Evolutionary conservation across 2,329 filamentous ascomycete species (phyloP), one percentile per base, ranked within the genome.

Genomic region (Phaeoacremonium minimum): DNA sequence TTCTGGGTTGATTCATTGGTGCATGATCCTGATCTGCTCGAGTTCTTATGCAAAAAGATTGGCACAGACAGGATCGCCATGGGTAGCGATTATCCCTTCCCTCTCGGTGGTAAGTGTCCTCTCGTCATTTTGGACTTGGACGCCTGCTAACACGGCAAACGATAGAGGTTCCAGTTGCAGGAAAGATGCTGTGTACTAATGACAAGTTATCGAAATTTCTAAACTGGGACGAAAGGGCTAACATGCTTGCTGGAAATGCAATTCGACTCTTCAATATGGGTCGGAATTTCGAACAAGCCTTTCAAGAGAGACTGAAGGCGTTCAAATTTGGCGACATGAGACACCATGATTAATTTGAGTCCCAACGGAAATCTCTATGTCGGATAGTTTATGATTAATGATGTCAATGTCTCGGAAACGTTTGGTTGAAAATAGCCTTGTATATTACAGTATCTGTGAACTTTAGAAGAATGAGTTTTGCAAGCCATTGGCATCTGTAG

Each of bases 51-150:
- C 17, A 52, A 48, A 36, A 61, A 61, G 41, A 49, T 61, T 12
- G 54, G 54, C 2, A 35, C 52, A 1, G 44, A 48, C 3, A 48
- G 56, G 4, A 48, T 61, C 12, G 46, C 60, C 4, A 42, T 61
- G 46, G 57, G 57, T 1, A 59, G 56, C 34, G 57, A 61, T 37
- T 61, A 61, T 28, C 57, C 56, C 1, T 61, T 61, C 38, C 57
- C 57, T 5, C 38, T 61, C 2, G 57, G 57, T 5, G 54, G 43
- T 45, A 33, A 36, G 40, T 28, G 11, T 9, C 9, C 15, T 11
- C 35, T 38, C n/a, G 22, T 17, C n/a, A 6, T 13, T 14, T 30
- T n/a, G 7, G 15, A 12, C 9, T n/a, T n/a, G n/a, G n/a, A n/a
- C n/a, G n/a, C n/a, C n/a, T n/a, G n/a, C n/a, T n/a, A n/a, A n/a